Percentiles rank a stretch among this genome's conserved stretches.
Evolutionary conservation across 768 basidiomycete species (phyloP).

Genomic region (Boletus rex-veris): DNA sequence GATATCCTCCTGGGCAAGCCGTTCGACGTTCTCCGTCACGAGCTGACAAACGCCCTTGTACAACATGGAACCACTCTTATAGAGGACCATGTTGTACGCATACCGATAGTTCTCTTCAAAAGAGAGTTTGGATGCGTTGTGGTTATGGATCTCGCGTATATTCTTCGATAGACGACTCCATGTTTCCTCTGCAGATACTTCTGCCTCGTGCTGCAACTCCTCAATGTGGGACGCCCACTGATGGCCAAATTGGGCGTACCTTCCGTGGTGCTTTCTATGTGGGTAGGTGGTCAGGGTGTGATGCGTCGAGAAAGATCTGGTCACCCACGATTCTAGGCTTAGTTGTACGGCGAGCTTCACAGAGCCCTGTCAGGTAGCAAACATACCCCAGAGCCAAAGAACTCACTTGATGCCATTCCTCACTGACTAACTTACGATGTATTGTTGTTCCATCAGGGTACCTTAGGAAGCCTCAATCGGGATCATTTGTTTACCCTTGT

Average conservation of each 20-base stretch:
- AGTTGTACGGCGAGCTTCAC: slow-evolving; percentile 29
- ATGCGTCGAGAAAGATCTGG: slow-evolving; percentile 17
- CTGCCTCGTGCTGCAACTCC: slow-evolving; percentile 58
- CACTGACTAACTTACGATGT: slow-evolving; percentile 7
- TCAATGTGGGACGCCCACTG: neutral
- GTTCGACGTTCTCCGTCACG: slow-evolving; percentile 78
- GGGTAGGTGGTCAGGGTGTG: slow-evolving; percentile 18
- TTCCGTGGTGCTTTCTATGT: slow-evolving; percentile 45
- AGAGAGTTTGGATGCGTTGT: slow-evolving; percentile 84
- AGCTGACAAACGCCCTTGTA: slow-evolving; percentile 83
- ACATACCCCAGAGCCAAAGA: neutral
- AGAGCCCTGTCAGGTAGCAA: slow-evolving; percentile 10
- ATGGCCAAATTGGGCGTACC: slow-evolving; percentile 30
- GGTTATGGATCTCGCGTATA: slow-evolving; percentile 91
- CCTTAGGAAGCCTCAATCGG: slow-evolving; percentile 9
- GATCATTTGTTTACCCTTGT: slow-evolving; percentile 31
- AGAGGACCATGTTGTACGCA: slow-evolving; percentile 91
- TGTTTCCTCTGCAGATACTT: slow-evolving; percentile 76
- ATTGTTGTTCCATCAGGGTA: slow-evolving; percentile 14
- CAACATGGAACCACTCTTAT: slow-evolving; percentile 78
- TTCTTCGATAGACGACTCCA: slow-evolving; percentile 81
- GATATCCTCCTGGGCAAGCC: slow-evolving; percentile 71
- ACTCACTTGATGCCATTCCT: slow-evolving; percentile 33
- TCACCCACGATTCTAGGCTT: slow-evolving; percentile 43
- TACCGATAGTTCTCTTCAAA: slow-evolving; percentile 94